Base-by-base conservation (phyloP, 202 grass and related monocot species). In the Dendrocalamus latiflorus region DNA sequence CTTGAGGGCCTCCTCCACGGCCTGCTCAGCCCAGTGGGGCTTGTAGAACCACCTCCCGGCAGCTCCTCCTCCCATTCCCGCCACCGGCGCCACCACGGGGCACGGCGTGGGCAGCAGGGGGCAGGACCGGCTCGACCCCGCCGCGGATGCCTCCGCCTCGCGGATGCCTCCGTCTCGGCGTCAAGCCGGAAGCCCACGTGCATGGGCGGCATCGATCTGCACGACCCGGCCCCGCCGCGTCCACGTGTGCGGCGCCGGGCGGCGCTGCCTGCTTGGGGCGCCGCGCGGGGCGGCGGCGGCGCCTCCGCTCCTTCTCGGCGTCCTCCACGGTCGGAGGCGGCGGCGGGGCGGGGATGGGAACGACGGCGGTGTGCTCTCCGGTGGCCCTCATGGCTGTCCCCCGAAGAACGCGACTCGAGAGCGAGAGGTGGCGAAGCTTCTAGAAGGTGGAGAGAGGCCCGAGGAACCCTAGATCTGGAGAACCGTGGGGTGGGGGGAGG, bases 161-260 rank as follows among this genome's bases (percentile, higher is more conserved):
- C n/a, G n/a, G 24, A 12, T 30, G 78, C 80, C 72, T 76, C 76
- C 49, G 48, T 58, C 74, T 36, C 89, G 26, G 56, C 76, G 8
- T 70, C 70, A 16, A 39, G 20, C 9, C n/a, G 53, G 22, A 18
- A 5, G 36, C 70, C 82, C 20, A 88, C 57, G 42, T 85, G 83
- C 66, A 90, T 90, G 26, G 86, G 65, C 47, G 93, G 91, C 74
- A 98, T 87, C 51, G 93, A 98, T 77, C 82, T 95, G 89, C 84
- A 91, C 13, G 91, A 69, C 55, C 57, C 17, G 91, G 81, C 17
- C 70, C 84, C 68, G 83, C 51, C 28, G 66, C 28, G 75, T 84
- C 86, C 59, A 38, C 22, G 28, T 43, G 9, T 2, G 57, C 30
- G 0, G 54, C 1, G 39, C 33, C 24, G 50, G 28, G 69, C 25